Percentiles rank a stretch among this genome's conserved stretches.
Evolutionary conservation across 257 asterid species (phyloP).

Genomic region (Fraxinus americana): DNA sequence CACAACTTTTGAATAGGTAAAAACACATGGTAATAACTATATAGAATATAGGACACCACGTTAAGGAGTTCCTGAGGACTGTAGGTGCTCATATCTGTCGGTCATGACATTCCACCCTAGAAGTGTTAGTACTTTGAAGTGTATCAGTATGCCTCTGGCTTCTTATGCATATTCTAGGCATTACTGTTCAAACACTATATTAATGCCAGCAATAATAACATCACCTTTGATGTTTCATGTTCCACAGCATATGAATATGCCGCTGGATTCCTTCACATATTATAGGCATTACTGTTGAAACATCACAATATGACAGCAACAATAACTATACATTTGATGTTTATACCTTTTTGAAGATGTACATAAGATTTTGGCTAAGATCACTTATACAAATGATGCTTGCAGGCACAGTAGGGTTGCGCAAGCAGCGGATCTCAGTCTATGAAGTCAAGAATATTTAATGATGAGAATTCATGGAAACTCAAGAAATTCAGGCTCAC

Average conservation of each 20-base stretch:
- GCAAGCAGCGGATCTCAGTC: background rate
- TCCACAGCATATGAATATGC: background rate
- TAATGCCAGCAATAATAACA: slow-evolving; percentile 9
- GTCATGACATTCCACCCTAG: background rate
- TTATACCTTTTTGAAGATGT: background rate
- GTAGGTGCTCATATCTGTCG: background rate
- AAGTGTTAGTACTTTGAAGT: slow-evolving; percentile 2
- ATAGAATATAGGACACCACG: background rate
- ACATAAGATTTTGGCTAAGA: background rate
- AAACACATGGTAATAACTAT: background rate
- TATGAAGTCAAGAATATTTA: background rate
- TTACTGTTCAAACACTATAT: background rate
- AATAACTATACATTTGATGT: background rate
- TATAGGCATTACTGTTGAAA: background rate
- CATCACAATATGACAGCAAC: background rate
- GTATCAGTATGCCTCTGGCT: slow-evolving; percentile 2
- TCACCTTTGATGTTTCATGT: slow-evolving; percentile 2
- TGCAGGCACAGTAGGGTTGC: background rate
- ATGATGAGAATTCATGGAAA: background rate
- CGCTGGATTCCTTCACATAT: background rate
- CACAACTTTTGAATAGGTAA: background rate
- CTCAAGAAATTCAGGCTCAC: background rate
- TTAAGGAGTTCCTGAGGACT: background rate
- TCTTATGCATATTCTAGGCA: background rate
- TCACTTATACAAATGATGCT: background rate